A percentile compares a stretch with the other conserved stretches of the same genome.
Conservation (phyloP, 2,329 filamentous ascomycete species). For the Chaetomium sp. region DNA sequence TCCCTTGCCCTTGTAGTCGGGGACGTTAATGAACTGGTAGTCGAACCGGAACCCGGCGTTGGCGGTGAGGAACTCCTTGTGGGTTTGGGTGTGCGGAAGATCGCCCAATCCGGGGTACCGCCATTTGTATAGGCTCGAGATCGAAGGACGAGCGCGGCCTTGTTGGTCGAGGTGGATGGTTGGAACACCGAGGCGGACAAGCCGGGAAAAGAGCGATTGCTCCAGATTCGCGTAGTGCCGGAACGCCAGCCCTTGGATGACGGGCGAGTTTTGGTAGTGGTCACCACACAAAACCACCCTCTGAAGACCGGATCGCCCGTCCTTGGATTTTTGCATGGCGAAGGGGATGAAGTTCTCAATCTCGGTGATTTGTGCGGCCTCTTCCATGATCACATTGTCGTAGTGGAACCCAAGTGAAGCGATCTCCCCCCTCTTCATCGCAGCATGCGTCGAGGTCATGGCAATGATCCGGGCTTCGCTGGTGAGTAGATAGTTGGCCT, state of each 20-base stretch:
- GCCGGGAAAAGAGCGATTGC: constrained; percentile 88
- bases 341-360: constrained; percentile 95
- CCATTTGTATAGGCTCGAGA: constrained; percentile 92
- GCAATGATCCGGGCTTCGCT: constrained; percentile 97
- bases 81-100: constrained; percentile 70
- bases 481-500: constrained; percentile 91
- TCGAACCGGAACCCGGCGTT: constrained; percentile 94
- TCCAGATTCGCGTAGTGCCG: constrained; percentile 94
- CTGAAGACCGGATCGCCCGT: constrained; percentile 75
- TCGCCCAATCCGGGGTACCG: constrained; percentile 81
- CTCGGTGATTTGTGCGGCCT: constrained; percentile 96
- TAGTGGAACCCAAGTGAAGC: constrained; percentile 92
- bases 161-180: constrained; percentile 89
- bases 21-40: constrained; percentile 95
- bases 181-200: constrained; percentile 91
- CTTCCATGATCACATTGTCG: constrained; percentile 97
- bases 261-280: constrained; percentile 93
- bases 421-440: constrained; percentile 90
- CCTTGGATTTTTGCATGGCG: constrained; percentile 80
- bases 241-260: constrained; percentile 93
- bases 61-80: constrained; percentile 72
- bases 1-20: constrained; percentile 86
- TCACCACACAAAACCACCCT: constrained; percentile 92
- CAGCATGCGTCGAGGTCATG: constrained; percentile 98
- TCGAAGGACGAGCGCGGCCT: constrained; percentile 82